Conservation (phyloP, 2,329 filamentous ascomycete species). For the Raffaelea arxii region DNA sequence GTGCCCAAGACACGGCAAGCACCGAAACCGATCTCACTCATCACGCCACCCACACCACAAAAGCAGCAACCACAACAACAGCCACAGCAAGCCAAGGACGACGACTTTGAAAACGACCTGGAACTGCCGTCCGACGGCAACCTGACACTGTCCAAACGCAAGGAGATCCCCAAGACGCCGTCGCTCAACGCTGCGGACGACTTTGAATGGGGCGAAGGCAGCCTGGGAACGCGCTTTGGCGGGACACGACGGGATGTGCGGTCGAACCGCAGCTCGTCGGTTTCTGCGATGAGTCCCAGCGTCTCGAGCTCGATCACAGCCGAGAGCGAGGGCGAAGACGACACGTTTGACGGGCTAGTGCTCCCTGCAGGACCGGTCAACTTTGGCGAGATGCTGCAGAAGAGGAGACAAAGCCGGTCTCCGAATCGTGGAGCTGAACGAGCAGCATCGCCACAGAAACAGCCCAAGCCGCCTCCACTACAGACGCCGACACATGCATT, state of each 20-base stretch:
- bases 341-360: constrained; percentile 81
- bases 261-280: constrained; percentile 75
- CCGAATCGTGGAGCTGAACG: constrained; percentile 30
- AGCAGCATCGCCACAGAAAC: constrained; percentile 19
- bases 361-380: constrained; percentile 77
- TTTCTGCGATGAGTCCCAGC: constrained; percentile 84
- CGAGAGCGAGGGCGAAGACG: constrained; percentile 92
- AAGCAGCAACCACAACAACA: constrained; percentile 22
- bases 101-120: constrained; percentile 64
- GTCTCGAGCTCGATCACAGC: constrained; percentile 82
- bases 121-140: constrained; percentile 60
- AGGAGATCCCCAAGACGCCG: constrained; percentile 54
- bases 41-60: constrained; percentile 46
- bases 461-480: constrained; percentile 13
- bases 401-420: constrained; percentile 53
- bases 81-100: constrained; percentile 30
- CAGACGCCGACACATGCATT: no score
- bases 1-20: constrained; percentile 48
- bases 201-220: constrained; percentile 90
- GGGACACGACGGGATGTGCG: constrained; percentile 73
- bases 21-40: constrained; percentile 40
- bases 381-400: constrained; percentile 68
- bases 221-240: constrained; percentile 80
- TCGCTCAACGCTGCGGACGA: constrained; percentile 56
- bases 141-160: constrained; percentile 52